A percentile compares a stretch with the other conserved stretches of the same genome.
These are phyloP conservation scores for Pseudozyma thailandica DNA, from an alignment of 1,284 basidiomycete genomes.

Conservation along the genomic window DNA sequence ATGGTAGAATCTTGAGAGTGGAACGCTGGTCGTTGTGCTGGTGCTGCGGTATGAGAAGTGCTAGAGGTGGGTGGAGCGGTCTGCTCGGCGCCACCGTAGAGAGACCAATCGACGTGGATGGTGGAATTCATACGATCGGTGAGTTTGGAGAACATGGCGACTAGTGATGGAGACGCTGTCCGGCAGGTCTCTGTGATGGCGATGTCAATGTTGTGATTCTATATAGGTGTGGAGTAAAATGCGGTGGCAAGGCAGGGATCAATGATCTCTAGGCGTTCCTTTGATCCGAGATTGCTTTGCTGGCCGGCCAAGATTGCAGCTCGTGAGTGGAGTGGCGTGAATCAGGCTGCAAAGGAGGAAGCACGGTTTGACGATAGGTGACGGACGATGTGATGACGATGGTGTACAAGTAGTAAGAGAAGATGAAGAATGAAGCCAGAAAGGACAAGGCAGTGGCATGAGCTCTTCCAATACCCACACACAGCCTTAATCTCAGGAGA, in stretches of 20 bases:
- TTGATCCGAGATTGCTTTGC: too few relatives aligned
- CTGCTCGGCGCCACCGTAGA: slow-evolving; percentile 64
- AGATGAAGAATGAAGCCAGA: too few relatives aligned
- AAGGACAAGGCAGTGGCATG: too few relatives aligned
- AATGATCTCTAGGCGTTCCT: neutral
- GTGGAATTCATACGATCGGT: slow-evolving; percentile 41
- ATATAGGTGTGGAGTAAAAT: too few relatives aligned
- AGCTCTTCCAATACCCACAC: too few relatives aligned
- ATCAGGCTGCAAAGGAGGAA: too few relatives aligned
- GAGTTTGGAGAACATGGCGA: slow-evolving; percentile 22
- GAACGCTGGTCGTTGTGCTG: slow-evolving; percentile 7
- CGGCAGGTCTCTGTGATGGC: neutral
- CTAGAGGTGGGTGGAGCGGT: slow-evolving; percentile 25
- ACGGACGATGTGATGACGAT: too few relatives aligned
- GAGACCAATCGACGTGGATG: slow-evolving; percentile 65
- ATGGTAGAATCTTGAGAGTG: slow-evolving; percentile 3
- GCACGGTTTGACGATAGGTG: too few relatives aligned
- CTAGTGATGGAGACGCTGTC: neutral
- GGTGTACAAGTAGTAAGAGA: too few relatives aligned
- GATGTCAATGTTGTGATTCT: neutral
- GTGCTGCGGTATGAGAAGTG: neutral
- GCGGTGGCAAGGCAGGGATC: neutral
- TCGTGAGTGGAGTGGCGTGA: too few relatives aligned
- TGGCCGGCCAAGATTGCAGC: too few relatives aligned
- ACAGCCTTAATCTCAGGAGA: too few relatives aligned